phyloP scores from a whole-genome alignment of 805 yeast species.

The Candida berthetii region DNA sequence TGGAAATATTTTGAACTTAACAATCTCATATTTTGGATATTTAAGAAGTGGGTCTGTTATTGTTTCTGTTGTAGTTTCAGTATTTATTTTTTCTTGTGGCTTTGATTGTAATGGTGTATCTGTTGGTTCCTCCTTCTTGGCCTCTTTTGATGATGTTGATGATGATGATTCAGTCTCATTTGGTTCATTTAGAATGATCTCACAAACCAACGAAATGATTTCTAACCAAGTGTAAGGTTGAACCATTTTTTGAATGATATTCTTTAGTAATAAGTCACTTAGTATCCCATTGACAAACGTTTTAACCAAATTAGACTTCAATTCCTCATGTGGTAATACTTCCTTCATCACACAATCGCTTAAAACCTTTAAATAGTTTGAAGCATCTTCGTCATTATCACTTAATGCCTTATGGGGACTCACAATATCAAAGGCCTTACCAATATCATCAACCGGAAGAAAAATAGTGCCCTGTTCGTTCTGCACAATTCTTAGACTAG shows the following conservation, averaged over 20 bases:
- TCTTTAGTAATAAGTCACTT: constrained; percentile 35
- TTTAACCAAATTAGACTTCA: constrained; percentile 30
- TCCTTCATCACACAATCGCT: constrained; percentile 26
- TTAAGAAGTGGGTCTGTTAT: not conserved
- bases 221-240: constrained; percentile 50
- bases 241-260: constrained; percentile 34
- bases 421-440: constrained; percentile 25
- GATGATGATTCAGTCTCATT: not conserved
- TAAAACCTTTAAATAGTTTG: constrained; percentile 28
- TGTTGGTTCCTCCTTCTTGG: too few relatives aligned
- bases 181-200: not conserved
- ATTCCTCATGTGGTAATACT: constrained; percentile 34
- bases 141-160: too few relatives aligned
- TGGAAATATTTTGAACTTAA: constrained; percentile 13
- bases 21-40: constrained; percentile 1
- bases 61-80: not conserved
- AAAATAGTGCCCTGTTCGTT: constrained; percentile 23
- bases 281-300: constrained; percentile 33
- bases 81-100: too few relatives aligned
- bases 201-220: constrained; percentile 18
- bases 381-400: constrained; percentile 19
- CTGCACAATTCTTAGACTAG: constrained; percentile 20
- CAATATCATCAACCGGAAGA: constrained; percentile 24
- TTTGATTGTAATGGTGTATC: too few relatives aligned
- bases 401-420: constrained; percentile 28